A percentile compares a stretch with the other conserved stretches of the same genome.
Conservation (phyloP, 164 flowering plant species). For the Stephania yunnanensis region DNA sequence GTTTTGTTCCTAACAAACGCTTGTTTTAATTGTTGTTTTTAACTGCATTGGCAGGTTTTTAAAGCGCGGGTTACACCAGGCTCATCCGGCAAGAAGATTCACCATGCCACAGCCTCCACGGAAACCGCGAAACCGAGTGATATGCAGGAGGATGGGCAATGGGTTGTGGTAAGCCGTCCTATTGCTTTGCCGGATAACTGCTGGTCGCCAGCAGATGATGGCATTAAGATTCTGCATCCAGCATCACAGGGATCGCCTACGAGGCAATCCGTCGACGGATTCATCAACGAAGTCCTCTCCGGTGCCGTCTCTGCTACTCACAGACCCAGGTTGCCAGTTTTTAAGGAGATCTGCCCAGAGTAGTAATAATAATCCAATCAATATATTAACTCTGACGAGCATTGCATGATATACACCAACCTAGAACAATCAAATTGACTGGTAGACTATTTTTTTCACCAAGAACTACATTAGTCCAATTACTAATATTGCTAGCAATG, state of each 20-base stretch:
- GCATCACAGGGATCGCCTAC: conserved; percentile 5
- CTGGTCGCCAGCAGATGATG: conserved; percentile 40
- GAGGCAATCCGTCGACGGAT: conserved; percentile 14
- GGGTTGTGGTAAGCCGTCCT: not conserved
- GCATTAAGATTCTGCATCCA: conserved; percentile 20
- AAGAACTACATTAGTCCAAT: no score
- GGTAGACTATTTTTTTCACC: no score
- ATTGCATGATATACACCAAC: no score
- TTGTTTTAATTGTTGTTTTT: no score
- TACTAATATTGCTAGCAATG: no score
- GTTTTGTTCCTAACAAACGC: no score
- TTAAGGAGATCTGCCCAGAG: conserved; percentile 20
- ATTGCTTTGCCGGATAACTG: conserved; percentile 9
- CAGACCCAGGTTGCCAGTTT: conserved; percentile 24
- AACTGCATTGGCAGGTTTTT: not conserved
- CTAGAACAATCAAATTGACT: no score
- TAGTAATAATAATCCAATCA: not conserved
- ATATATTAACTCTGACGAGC: no score
- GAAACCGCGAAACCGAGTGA: not conserved
- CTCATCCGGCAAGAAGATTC: not conserved
- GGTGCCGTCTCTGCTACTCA: conserved; percentile 1
- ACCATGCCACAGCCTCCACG: not conserved
- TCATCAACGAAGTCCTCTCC: conserved; percentile 16
- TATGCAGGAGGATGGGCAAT: not conserved
- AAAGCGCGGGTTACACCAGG: not conserved